Evolutionary conservation across 2,329 filamentous ascomycete species (phyloP).

Genomic region (Pseudocercospora fijiensis): DNA sequence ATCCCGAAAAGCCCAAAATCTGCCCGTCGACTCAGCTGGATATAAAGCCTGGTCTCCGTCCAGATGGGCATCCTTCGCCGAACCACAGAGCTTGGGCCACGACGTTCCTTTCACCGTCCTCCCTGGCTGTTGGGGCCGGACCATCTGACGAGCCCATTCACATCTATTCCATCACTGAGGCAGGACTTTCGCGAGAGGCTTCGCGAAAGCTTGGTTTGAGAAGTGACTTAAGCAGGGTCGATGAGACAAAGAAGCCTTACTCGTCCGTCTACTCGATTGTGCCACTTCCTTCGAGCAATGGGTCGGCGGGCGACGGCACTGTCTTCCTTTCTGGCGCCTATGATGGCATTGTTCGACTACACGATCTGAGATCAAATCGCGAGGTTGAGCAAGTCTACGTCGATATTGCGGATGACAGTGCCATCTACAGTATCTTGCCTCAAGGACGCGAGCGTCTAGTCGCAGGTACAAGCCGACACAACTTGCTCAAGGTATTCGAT

Average conservation of each 20-base stretch:
- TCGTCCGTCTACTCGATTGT: slow-evolving; percentile 50
- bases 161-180: slow-evolving; percentile 52
- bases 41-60: slow-evolving; percentile 23
- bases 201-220: slow-evolving; percentile 43
- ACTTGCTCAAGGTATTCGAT: slow-evolving; percentile 62
- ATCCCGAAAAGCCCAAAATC: slow-evolving; percentile 29
- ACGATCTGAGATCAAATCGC: slow-evolving; percentile 58
- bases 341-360: slow-evolving; percentile 58
- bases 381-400: slow-evolving; percentile 50
- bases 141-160: slow-evolving; percentile 46
- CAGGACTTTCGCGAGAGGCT: slow-evolving; percentile 44
- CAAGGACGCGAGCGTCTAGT: slow-evolving; percentile 59
- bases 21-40: slow-evolving; percentile 42
- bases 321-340: slow-evolving; percentile 62
- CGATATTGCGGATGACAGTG: slow-evolving; percentile 58
- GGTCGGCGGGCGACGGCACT: slow-evolving; percentile 41
- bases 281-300: slow-evolving; percentile 39
- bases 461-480: slow-evolving; percentile 57
- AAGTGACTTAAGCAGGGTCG: slow-evolving; percentile 27
- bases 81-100: slow-evolving; percentile 49
- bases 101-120: slow-evolving; percentile 52
- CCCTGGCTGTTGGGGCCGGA: slow-evolving; percentile 54
- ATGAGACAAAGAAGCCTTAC: slow-evolving; percentile 35
- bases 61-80: slow-evolving; percentile 23
- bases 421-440: slow-evolving; percentile 59